Percentiles rank a stretch among this genome's conserved stretches.
Conservation (phyloP, 108 stramenopile species). For the Fistulifera pelliculosa region DNA sequence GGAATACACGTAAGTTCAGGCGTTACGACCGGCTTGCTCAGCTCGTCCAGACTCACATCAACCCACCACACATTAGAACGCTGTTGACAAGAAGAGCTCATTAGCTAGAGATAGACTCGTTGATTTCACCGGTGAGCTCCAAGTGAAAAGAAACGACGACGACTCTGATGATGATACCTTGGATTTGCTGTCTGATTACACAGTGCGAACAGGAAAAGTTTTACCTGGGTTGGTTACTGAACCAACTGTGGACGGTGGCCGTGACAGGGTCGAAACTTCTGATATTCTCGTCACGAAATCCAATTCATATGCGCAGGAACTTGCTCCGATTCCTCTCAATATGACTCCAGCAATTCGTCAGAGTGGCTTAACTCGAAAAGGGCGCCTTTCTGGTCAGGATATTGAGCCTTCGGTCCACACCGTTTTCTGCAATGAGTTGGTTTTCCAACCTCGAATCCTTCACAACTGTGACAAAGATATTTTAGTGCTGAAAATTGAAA, state of each 20-base stretch:
- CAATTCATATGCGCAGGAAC: conserved; percentile 59
- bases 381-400: conserved; percentile 21
- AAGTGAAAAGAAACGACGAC: conserved; percentile 17
- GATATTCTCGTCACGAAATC: neutral
- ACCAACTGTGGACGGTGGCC: conserved; percentile 56
- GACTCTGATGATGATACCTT: too few species aligned
- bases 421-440: conserved; percentile 71
- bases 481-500: conserved; percentile 68
- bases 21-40: too few species aligned
- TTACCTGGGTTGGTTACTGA: conserved; percentile 14
- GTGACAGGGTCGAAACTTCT: conserved; percentile 14
- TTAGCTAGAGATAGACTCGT: conserved; percentile 74
- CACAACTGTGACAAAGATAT: conserved; percentile 63
- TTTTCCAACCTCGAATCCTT: conserved; percentile 62
- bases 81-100: conserved; percentile 57
- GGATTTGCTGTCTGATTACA: neutral
- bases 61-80: conserved; percentile 10
- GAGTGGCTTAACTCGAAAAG: neutral
- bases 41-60: too few species aligned
- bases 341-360: conserved; percentile 10
- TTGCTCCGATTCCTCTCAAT: conserved; percentile 54
- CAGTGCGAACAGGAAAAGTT: neutral
- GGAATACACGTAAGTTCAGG: conserved; percentile 44
- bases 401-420: conserved; percentile 53
- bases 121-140: conserved; percentile 73